phyloP scores from a whole-genome alignment of 192 early-diverging fungal species.

The Mortierella alpina region DNA sequence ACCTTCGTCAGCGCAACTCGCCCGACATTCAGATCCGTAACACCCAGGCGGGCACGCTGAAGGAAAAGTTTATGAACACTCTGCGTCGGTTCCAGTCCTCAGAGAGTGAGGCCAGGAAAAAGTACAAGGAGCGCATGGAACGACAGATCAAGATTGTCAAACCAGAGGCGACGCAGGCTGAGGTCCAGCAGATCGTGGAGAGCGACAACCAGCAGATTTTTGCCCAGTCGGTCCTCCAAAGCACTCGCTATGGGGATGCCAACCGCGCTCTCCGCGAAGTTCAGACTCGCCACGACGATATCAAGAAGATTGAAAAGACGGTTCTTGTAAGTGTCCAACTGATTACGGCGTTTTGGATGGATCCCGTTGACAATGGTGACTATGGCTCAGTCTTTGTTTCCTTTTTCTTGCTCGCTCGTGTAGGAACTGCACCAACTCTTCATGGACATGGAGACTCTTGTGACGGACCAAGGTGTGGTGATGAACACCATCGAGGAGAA shows the following conservation, averaged over 20 bases:
- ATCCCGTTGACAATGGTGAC: background rate
- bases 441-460: constrained; percentile 88
- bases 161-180: constrained; percentile 79
- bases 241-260: constrained; percentile 77
- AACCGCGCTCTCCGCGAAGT: constrained; percentile 82
- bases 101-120: constrained; percentile 83
- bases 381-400: background rate
- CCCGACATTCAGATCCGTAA: constrained; percentile 38
- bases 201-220: constrained; percentile 82
- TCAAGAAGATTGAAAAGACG: constrained; percentile 88
- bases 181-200: constrained; percentile 80
- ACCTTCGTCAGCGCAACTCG: constrained; percentile 25
- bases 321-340: constrained; percentile 70
- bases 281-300: constrained; percentile 86
- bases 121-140: constrained; percentile 86
- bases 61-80: constrained; percentile 70
- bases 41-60: constrained; percentile 60
- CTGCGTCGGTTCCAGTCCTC: constrained; percentile 83
- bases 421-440: constrained; percentile 91
- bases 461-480: constrained; percentile 78
- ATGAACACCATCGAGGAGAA: constrained; percentile 79
- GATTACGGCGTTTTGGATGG: background rate
- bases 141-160: constrained; percentile 88
- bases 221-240: constrained; percentile 84
- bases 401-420: background rate